Percentiles rank a stretch among this genome's conserved stretches.
phyloP scores from a whole-genome alignment of 2,329 filamentous ascomycete genomes.

The Trichoderma citrinoviride region DNA sequence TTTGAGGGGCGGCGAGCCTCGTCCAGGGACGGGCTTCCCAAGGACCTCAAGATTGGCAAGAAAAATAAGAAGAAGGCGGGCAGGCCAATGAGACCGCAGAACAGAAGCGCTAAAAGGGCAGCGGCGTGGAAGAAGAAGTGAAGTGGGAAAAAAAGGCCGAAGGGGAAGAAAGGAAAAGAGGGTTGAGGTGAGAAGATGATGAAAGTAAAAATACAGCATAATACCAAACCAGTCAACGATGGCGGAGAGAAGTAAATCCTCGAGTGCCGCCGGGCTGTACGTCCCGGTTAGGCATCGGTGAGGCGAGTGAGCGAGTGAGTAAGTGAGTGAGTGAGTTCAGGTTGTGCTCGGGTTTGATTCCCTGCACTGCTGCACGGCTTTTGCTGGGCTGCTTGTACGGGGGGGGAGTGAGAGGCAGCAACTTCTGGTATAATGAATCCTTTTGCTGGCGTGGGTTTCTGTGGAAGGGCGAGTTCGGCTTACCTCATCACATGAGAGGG shows the following conservation, averaged over 20 bases:
- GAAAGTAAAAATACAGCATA: too few relatives aligned
- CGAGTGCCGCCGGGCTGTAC: neutral
- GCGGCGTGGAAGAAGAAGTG: slow-evolving; percentile 43
- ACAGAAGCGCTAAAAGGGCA: slow-evolving; percentile 41
- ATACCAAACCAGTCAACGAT: too few relatives aligned
- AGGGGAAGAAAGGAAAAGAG: slow-evolving; percentile 29
- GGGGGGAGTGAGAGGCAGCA: slow-evolving; percentile 21
- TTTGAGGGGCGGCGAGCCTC: slow-evolving; percentile 79
- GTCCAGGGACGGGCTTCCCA: slow-evolving; percentile 61
- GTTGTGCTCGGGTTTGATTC: neutral
- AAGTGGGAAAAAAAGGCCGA: slow-evolving; percentile 22
- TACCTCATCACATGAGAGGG: slow-evolving; percentile 34
- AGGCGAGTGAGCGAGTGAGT: neutral
- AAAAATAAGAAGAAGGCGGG: slow-evolving; percentile 48
- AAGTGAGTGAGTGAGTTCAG: neutral
- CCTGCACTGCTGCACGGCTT: neutral
- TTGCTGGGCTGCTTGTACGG: neutral
- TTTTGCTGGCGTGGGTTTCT: neutral
- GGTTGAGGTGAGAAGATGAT: neutral
- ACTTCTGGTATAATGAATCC: neutral
- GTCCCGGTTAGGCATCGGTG: neutral
- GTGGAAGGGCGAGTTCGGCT: slow-evolving; percentile 17
- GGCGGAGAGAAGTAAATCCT: neutral
- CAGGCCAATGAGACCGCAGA: slow-evolving; percentile 38
- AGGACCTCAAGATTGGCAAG: slow-evolving; percentile 58